phyloP scores from a whole-genome alignment of 208 protist genomes.

The Leishmania major region DNA sequence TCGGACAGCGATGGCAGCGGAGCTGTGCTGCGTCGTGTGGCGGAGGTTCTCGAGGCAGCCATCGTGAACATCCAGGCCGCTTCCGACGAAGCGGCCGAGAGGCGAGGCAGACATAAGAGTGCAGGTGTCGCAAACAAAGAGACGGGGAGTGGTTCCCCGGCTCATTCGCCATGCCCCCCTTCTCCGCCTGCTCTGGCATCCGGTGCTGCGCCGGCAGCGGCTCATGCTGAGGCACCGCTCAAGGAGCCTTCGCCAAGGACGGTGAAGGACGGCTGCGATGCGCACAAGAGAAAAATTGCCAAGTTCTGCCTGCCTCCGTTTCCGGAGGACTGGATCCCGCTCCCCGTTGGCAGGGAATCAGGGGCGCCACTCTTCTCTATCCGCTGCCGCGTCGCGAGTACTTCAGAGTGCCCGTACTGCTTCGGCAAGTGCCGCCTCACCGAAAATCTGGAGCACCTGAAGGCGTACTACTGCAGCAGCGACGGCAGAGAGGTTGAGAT shows the following conservation, averaged over 20 bases:
- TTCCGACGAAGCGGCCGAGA: conserved; percentile 27
- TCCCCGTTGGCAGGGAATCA: conserved; percentile 37
- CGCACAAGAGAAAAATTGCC: conserved; percentile 4
- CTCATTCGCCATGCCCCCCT: background rate
- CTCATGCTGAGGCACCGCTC: background rate
- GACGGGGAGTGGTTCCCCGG: background rate
- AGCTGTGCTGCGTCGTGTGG: conserved; percentile 49
- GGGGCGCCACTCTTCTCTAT: conserved; percentile 49
- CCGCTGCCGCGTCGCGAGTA: conserved; percentile 5
- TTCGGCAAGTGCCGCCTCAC: conserved; percentile 55
- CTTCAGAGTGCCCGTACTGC: conserved; percentile 16
- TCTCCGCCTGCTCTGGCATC: background rate
- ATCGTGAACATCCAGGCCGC: conserved; percentile 42
- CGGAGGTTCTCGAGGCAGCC: conserved; percentile 39
- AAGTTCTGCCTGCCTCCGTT: conserved; percentile 35
- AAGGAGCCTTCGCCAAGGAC: background rate
- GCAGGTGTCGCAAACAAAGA: background rate
- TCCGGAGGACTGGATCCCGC: conserved; percentile 34
- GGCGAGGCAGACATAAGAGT: background rate
- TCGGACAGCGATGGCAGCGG: conserved; percentile 55
- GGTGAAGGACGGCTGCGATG: background rate
- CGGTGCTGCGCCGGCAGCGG: background rate
- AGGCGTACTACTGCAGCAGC: conserved; percentile 42
- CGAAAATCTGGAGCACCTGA: conserved; percentile 26
- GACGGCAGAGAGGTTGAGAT: conserved; percentile 37